Conservation (phyloP, 2,329 filamentous ascomycete genomes). For the Cadophora gregata region DNA sequence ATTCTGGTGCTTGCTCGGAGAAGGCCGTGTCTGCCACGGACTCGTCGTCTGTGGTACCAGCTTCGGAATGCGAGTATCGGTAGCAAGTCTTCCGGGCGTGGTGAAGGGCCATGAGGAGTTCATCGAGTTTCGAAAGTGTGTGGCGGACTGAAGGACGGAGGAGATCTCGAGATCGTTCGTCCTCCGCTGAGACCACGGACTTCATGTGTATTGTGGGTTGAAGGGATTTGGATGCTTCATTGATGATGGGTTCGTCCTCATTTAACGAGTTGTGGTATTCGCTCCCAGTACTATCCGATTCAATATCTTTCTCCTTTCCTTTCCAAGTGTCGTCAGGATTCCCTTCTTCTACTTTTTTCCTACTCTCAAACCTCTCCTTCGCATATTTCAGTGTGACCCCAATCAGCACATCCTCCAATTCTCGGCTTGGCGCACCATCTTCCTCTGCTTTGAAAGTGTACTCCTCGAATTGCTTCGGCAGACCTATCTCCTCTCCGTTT, state of each 20-base stretch:
- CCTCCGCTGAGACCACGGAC: conserved; percentile 70
- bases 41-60: conserved; percentile 40
- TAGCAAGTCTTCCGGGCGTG: conserved; percentile 63
- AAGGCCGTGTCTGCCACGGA: conserved; percentile 3
- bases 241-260: conserved; percentile 13
- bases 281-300: conserved; percentile 6
- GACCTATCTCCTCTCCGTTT: conserved; percentile 55
- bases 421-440: conserved; percentile 58
- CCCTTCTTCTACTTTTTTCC: conserved; percentile 37
- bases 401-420: conserved; percentile 73
- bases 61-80: conserved; percentile 44
- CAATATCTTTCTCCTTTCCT: background rate
- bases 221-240: conserved; percentile 6
- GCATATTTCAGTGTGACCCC: conserved; percentile 70
- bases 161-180: conserved; percentile 68
- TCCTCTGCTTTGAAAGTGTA: conserved; percentile 57
- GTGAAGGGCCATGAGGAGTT: conserved; percentile 73
- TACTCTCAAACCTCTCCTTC: conserved; percentile 64
- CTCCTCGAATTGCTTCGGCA: conserved; percentile 54
- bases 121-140: conserved; percentile 72
- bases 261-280: background rate
- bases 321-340: background rate
- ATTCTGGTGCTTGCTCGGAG: conserved; percentile 11
- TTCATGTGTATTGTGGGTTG: conserved; percentile 24
- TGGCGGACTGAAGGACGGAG: conserved; percentile 74